Percentiles rank a stretch among this genome's conserved stretches.
Conservation (phyloP, 345 rosid genomes). For the Pugionium cornutum region DNA sequence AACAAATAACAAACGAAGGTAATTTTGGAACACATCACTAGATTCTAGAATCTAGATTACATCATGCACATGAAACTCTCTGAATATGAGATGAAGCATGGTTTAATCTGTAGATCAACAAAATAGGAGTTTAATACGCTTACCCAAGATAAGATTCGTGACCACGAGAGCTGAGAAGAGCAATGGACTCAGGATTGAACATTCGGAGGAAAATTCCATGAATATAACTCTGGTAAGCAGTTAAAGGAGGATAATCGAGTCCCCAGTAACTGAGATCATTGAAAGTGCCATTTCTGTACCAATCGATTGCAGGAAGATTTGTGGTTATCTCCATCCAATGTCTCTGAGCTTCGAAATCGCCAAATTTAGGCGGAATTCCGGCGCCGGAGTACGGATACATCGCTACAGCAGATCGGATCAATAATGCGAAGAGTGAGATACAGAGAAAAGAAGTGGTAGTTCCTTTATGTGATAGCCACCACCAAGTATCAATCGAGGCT, state of each 20-base stretch:
- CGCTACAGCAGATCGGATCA: conserved; percentile 69
- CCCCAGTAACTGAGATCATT: conserved; percentile 94
- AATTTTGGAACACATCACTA: neutral
- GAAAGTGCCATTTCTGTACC: conserved; percentile 68
- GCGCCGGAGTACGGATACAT: conserved; percentile 87
- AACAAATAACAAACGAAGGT: neutral
- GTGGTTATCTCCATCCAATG: conserved; percentile 99
- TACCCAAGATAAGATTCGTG: conserved; percentile 80
- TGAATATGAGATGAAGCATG: conserved; percentile 15
- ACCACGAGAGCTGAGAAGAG: conserved; percentile 72
- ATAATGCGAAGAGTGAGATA: conserved; percentile 60
- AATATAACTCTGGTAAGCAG: conserved; percentile 90
- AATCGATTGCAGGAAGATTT: conserved; percentile 61
- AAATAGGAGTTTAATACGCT: conserved; percentile 1
- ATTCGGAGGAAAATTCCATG: conserved; percentile 68
- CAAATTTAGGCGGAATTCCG: conserved; percentile 71
- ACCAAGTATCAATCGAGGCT: conserved; percentile 37
- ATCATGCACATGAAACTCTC: too few species aligned
- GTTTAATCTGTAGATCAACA: neutral
- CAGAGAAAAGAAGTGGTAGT: conserved; percentile 49
- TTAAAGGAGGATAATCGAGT: conserved; percentile 95
- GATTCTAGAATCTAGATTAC: neutral
- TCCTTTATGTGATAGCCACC: conserved; percentile 52
- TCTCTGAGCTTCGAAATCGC: conserved; percentile 94
- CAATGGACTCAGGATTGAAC: conserved; percentile 65